A percentile compares a stretch with the other conserved stretches of the same genome.
Conservation (phyloP, 345 rosid species). For the Erodium maritimum region DNA sequence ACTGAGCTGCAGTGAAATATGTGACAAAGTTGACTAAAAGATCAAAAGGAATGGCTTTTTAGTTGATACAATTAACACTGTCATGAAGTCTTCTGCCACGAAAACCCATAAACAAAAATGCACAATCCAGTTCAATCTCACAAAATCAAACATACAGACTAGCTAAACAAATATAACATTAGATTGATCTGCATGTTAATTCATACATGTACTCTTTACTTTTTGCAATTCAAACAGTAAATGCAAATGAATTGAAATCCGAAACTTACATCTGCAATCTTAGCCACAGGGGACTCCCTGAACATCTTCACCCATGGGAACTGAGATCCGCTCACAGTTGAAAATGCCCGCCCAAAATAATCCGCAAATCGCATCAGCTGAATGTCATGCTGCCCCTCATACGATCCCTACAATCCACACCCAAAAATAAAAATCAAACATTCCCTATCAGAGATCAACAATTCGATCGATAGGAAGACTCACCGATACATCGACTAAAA, state of each 20-base stretch:
- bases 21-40: no score
- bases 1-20: no score
- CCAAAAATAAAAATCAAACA: no score
- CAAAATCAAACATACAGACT: not conserved
- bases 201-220: not conserved
- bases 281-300: no score
- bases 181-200: not conserved
- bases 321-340: conserved; percentile 36
- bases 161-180: not conserved
- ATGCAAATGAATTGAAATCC: no score
- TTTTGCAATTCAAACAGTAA: not conserved
- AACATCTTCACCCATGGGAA: conserved; percentile 14
- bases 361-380: conserved; percentile 62
- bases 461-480: conserved; percentile 3
- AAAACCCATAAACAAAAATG: not conserved
- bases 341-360: conserved; percentile 53
- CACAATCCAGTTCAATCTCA: not conserved
- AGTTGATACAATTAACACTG: no score
- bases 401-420: conserved; percentile 23
- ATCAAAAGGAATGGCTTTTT: no score
- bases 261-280: no score
- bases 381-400: conserved; percentile 41
- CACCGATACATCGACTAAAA: conserved; percentile 35
- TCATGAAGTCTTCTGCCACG: no score
- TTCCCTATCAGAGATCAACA: conserved; percentile 2